phyloP scores from a whole-genome alignment of 441 rosid genomes.

The Daphne laureola region DNA sequence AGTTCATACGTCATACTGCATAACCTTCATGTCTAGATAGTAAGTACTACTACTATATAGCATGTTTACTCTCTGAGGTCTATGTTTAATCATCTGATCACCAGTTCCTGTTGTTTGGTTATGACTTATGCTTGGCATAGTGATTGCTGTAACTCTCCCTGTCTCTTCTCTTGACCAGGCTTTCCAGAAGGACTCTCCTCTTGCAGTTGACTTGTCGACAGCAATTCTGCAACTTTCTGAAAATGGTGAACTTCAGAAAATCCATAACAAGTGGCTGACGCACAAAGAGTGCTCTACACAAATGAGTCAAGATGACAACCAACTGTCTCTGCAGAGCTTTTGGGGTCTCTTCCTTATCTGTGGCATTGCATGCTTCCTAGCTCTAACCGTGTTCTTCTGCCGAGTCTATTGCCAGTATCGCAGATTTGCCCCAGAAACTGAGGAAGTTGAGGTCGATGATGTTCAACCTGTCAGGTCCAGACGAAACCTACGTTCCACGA shows the following conservation, averaged over 20 bases:
- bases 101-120: slow-evolving; percentile 5
- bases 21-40: no score
- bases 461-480: slow-evolving; percentile 41
- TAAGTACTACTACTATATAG: no score
- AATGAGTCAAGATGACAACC: slow-evolving; percentile 27
- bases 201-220: slow-evolving; percentile 84
- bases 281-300: slow-evolving; percentile 38
- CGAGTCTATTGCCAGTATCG: slow-evolving; percentile 51
- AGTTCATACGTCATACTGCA: no score
- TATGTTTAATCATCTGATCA: slow-evolving; percentile 1
- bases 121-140: not conserved
- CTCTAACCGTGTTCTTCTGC: slow-evolving; percentile 47
- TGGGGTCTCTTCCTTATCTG: slow-evolving; percentile 91
- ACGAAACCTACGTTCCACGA: slow-evolving; percentile 27
- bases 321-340: slow-evolving; percentile 62
- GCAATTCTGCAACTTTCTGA: slow-evolving; percentile 85
- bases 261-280: slow-evolving; percentile 75
- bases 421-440: slow-evolving; percentile 37
- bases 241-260: slow-evolving; percentile 72
- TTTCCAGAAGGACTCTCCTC: slow-evolving; percentile 87
- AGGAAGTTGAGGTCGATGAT: slow-evolving; percentile 32
- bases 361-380: slow-evolving; percentile 52
- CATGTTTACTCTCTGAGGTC: no score
- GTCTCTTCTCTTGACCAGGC: slow-evolving; percentile 40
- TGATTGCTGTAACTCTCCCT: not conserved